A percentile compares a stretch with the other conserved stretches of the same genome.
These are phyloP conservation scores for Tuber aestivum DNA, from an alignment of 495 filamentous ascomycete species.

Conservation along the genomic window DNA sequence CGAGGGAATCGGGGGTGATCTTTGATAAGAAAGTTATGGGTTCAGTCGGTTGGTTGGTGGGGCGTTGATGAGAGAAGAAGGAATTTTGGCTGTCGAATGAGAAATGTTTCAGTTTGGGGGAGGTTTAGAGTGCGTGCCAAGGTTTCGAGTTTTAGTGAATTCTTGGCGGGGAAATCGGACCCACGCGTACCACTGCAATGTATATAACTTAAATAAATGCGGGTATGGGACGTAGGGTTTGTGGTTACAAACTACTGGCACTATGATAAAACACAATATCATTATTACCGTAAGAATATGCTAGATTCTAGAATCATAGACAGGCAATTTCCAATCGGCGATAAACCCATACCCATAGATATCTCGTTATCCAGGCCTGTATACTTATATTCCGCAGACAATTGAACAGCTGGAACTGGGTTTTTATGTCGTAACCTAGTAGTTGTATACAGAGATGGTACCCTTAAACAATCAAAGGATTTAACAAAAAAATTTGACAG, in stretches of 20 bases:
- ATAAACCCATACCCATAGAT: neutral
- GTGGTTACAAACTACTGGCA: neutral
- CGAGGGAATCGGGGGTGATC: neutral
- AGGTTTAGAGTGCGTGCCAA: neutral
- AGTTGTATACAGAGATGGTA: too few relatives aligned
- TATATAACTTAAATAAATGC: too few relatives aligned
- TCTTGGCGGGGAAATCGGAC: too few relatives aligned
- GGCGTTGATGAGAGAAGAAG: neutral
- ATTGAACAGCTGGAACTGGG: too few relatives aligned
- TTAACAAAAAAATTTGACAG: too few relatives aligned
- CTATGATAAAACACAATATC: too few relatives aligned
- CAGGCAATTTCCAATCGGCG: neutral
- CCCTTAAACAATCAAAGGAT: too few relatives aligned
- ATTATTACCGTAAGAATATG: neutral
- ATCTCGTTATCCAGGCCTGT: neutral
- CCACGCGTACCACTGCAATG: too few relatives aligned
- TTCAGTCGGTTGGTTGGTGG: neutral
- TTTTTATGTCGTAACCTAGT: too few relatives aligned
- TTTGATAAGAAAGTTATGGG: neutral
- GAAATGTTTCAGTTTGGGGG: neutral
- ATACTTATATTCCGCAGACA: neutral
- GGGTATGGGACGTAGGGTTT: neutral
- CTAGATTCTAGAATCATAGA: neutral
- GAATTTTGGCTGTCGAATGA: neutral
- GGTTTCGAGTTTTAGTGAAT: neutral